Conservation (phyloP, 768 basidiomycete species). For the Tylopilus intermedius region DNA sequence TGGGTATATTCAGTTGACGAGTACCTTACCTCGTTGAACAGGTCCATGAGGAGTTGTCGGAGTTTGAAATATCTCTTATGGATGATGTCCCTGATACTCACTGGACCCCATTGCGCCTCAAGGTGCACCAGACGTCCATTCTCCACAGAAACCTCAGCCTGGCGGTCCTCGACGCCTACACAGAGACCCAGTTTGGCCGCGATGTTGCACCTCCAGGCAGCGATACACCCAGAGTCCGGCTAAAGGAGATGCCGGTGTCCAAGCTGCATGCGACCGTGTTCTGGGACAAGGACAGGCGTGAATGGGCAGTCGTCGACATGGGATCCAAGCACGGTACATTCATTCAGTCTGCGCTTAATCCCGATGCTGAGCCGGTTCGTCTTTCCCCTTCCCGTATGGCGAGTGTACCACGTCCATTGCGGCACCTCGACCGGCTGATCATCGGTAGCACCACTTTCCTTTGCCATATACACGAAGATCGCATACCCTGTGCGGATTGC, state of each 20-base stretch:
- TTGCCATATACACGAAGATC: conserved; percentile 63
- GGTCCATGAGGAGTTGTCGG: conserved; percentile 38
- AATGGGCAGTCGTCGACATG: conserved; percentile 80
- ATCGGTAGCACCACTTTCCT: conserved; percentile 69
- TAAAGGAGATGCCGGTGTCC: conserved; percentile 82
- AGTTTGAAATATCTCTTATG: conserved; percentile 21
- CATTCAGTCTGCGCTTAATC: conserved; percentile 30
- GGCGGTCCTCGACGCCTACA: conserved; percentile 57
- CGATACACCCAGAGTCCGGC: conserved; percentile 56
- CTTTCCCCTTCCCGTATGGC: conserved; percentile 63
- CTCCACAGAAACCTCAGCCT: conserved; percentile 49
- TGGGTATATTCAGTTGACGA: not conserved
- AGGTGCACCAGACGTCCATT: conserved; percentile 36
- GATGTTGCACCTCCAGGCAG: conserved; percentile 52
- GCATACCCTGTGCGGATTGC: conserved; percentile 60
- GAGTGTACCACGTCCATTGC: conserved; percentile 60
- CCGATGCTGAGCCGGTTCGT: conserved; percentile 35
- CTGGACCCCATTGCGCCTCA: conserved; percentile 41
- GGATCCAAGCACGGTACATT: conserved; percentile 84
- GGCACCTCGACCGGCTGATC: conserved; percentile 60
- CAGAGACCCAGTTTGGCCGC: conserved; percentile 70
- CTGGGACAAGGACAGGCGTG: conserved; percentile 54
- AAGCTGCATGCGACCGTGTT: conserved; percentile 75
- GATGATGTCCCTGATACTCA: conserved; percentile 42
- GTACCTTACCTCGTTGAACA: conserved; percentile 40